Evolutionary conservation across 2,329 filamentous ascomycete species (phyloP).

Genomic region (Aureobasidium sp.): DNA sequence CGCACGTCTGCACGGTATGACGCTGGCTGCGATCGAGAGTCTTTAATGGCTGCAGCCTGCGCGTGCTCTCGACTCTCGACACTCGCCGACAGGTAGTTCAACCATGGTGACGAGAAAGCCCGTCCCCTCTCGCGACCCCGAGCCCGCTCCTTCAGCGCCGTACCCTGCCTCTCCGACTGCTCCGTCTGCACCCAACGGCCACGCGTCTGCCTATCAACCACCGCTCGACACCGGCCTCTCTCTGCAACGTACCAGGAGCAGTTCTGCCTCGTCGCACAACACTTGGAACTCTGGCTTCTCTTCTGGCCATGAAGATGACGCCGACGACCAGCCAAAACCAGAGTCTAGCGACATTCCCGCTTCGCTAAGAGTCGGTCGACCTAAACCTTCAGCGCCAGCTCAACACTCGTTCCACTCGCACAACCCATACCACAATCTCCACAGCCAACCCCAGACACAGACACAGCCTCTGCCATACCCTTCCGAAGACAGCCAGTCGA

Average conservation of each 20-base stretch:
- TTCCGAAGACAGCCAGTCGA: conserved; percentile 29
- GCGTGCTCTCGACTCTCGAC: background rate
- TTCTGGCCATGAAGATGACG: conserved; percentile 22
- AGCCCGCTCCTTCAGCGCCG: conserved; percentile 32
- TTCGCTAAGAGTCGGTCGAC: conserved; percentile 16
- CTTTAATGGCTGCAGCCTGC: background rate
- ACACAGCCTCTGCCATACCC: conserved; percentile 26
- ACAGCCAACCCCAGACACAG: conserved; percentile 30
- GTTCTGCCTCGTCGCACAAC: conserved; percentile 24
- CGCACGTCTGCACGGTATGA: background rate
- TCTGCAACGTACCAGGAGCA: conserved; percentile 10
- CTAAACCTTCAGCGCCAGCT: background rate
- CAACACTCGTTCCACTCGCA: conserved; percentile 29
- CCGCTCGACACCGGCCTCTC: conserved; percentile 19
- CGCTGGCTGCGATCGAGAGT: background rate
- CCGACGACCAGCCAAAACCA: conserved; percentile 17
- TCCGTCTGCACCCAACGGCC: conserved; percentile 17
- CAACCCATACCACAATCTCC: conserved; percentile 33
- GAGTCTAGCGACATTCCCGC: conserved; percentile 14
- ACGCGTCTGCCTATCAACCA: conserved; percentile 1
- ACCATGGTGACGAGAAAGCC: conserved; percentile 38
- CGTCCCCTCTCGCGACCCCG: conserved; percentile 29
- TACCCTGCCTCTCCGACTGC: conserved; percentile 37
- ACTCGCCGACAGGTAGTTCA: background rate
- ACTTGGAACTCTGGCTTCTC: conserved; percentile 26